These are phyloP conservation scores for Alloteropsis angusta DNA, from an alignment of 202 grass and related monocot species.

Conservation along the genomic window DNA sequence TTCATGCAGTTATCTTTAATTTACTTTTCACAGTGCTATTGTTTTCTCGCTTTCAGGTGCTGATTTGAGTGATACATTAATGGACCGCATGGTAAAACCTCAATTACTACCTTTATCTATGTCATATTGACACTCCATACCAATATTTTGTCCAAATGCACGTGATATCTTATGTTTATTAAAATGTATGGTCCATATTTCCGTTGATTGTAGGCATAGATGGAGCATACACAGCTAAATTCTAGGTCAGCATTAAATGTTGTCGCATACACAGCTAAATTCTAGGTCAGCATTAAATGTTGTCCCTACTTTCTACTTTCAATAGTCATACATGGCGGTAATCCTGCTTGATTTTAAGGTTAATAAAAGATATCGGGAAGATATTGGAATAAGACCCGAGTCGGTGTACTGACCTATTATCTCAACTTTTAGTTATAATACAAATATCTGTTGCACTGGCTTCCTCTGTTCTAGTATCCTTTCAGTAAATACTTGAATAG, in stretches of 20 bases:
- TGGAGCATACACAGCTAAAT: background rate
- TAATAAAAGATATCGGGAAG: background rate
- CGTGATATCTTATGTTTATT: background rate
- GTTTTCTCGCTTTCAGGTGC: slow-evolving; percentile 51
- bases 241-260: background rate
- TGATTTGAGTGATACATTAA: slow-evolving; percentile 92
- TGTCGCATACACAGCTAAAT: background rate
- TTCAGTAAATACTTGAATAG: background rate
- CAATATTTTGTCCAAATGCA: background rate
- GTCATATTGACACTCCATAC: background rate
- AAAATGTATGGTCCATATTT: background rate
- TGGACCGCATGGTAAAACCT: slow-evolving; percentile 89
- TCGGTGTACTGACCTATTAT: background rate
- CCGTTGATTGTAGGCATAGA: background rate
- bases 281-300: background rate
- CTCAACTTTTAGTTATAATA: background rate
- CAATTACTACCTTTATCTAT: background rate
- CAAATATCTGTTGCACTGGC: background rate
- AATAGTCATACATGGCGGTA: background rate
- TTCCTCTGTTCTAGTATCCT: slow-evolving; percentile 2
- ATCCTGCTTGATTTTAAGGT: background rate
- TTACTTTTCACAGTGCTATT: slow-evolving; percentile 6
- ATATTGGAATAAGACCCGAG: background rate
- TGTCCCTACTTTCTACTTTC: background rate
- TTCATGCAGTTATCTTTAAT: slow-evolving; percentile 4